Percentiles rank a stretch among this genome's conserved stretches.
Evolutionary conservation across 2,329 filamentous ascomycete species (phyloP).

Genomic region (Annulohypoxylon truncatum): DNA sequence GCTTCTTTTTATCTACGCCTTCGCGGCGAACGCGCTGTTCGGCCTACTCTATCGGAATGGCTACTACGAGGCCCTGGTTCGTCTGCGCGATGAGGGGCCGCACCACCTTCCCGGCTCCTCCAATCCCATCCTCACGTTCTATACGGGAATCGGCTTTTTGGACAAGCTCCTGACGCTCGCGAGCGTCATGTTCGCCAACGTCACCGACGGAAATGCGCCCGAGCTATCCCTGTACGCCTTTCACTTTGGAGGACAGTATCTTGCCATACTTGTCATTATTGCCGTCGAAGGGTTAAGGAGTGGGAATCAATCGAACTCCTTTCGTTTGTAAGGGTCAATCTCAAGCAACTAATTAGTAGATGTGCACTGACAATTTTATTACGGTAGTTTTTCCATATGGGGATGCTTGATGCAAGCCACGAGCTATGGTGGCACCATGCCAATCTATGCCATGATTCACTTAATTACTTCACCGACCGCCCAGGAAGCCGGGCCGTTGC

Average conservation of each 20-base stretch:
- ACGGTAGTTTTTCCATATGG: slow-evolving; percentile 35
- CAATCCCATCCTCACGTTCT: slow-evolving; percentile 29
- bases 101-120: slow-evolving; percentile 33
- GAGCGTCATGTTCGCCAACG: slow-evolving; percentile 36
- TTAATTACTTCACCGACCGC: slow-evolving; percentile 26
- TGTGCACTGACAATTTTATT: slow-evolving; percentile 8
- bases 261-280: slow-evolving; percentile 34
- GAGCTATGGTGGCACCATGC: slow-evolving; percentile 38
- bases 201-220: slow-evolving; percentile 33
- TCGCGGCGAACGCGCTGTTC: slow-evolving; percentile 29
- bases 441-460: slow-evolving; percentile 37
- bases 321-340: slow-evolving; percentile 34
- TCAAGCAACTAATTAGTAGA: neutral
- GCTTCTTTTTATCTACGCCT: slow-evolving; percentile 28
- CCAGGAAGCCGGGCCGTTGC: slow-evolving; percentile 12
- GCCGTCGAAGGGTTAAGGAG: slow-evolving; percentile 33
- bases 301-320: slow-evolving; percentile 27
- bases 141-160: slow-evolving; percentile 28
- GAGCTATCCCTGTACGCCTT: slow-evolving; percentile 35
- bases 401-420: slow-evolving; percentile 33
- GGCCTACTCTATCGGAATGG: slow-evolving; percentile 35
- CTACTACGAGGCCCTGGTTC: slow-evolving; percentile 30
- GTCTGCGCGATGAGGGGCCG: slow-evolving; percentile 33
- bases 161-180: slow-evolving; percentile 37
- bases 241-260: slow-evolving; percentile 38